Evolutionary conservation across 495 filamentous ascomycete genomes (phyloP).

Genomic region (Penicillium alfredii): DNA sequence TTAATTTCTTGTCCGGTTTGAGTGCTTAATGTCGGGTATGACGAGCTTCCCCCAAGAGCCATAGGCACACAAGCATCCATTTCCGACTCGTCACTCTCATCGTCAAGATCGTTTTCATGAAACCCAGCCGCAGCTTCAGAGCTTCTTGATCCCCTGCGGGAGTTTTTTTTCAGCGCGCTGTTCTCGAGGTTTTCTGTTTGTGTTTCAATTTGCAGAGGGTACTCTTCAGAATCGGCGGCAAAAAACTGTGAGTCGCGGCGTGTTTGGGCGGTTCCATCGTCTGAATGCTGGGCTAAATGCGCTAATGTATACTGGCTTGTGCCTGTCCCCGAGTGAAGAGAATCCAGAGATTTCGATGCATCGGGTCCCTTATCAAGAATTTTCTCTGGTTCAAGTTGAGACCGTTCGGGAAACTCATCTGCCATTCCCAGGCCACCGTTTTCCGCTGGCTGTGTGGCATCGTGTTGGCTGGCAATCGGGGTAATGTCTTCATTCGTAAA

Average conservation of each 20-base stretch:
- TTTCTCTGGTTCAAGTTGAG: neutral
- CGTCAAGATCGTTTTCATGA: slow-evolving; percentile 21
- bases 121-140: slow-evolving; percentile 3
- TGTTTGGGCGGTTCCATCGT: too few species aligned
- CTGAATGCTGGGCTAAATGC: too few species aligned
- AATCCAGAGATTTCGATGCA: neutral
- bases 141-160: too few species aligned
- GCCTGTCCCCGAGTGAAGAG: too few species aligned
- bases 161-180: too few species aligned
- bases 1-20: slow-evolving; percentile 21
- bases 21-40: slow-evolving; percentile 20
- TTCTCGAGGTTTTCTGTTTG: too few species aligned
- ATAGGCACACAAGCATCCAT: slow-evolving; percentile 50
- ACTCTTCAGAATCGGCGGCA: too few species aligned
- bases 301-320: too few species aligned
- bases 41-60: slow-evolving; percentile 33
- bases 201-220: too few species aligned
- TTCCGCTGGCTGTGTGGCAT: neutral
- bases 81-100: slow-evolving; percentile 41
- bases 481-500: neutral
- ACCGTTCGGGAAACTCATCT: neutral
- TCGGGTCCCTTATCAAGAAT: neutral
- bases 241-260: too few species aligned
- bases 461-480: neutral
- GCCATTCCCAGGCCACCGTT: neutral